phyloP scores from a whole-genome alignment of 345 rosid genomes.

The Dipteronia sinensis region DNA sequence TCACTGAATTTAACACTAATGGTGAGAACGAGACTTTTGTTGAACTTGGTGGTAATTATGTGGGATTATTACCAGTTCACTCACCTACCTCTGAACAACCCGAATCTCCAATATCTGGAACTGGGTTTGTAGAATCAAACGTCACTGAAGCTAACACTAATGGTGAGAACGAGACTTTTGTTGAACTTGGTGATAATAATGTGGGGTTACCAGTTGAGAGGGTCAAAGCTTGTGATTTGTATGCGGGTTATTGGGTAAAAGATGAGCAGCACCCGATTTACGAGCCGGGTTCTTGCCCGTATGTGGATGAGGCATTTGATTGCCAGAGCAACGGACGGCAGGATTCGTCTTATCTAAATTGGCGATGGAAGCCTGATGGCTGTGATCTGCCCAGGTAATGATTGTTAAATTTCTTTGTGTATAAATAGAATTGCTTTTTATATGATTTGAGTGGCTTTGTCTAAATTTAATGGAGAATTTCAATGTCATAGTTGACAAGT shows the following conservation, averaged over 20 bases:
- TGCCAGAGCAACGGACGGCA: conserved; percentile 80
- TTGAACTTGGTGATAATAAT: background rate
- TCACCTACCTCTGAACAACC: background rate
- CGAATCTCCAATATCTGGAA: conserved; percentile 11
- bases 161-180: conserved; percentile 21
- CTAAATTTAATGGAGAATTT: background rate
- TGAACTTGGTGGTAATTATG: conserved; percentile 3
- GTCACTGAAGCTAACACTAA: background rate
- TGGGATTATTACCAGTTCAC: background rate
- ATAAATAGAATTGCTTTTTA: background rate
- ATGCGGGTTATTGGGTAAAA: conserved; percentile 74
- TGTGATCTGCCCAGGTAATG: conserved; percentile 90
- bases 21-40: conserved; percentile 21
- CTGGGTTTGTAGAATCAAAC: conserved; percentile 9
- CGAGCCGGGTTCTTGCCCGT: conserved; percentile 82
- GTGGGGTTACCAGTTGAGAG: conserved; percentile 24
- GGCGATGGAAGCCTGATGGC: conserved; percentile 94
- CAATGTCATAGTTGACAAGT: background rate
- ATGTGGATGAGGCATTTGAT: conserved; percentile 85
- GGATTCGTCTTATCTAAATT: conserved; percentile 68
- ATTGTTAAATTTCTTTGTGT: background rate
- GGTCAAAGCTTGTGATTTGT: conserved; percentile 64
- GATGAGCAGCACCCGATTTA: conserved; percentile 72
- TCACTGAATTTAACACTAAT: background rate
- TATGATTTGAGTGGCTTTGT: background rate